Percentiles rank a stretch among this genome's conserved stretches.
Conservation (phyloP, 768 basidiomycete genomes). For the Mycena maculata region DNA sequence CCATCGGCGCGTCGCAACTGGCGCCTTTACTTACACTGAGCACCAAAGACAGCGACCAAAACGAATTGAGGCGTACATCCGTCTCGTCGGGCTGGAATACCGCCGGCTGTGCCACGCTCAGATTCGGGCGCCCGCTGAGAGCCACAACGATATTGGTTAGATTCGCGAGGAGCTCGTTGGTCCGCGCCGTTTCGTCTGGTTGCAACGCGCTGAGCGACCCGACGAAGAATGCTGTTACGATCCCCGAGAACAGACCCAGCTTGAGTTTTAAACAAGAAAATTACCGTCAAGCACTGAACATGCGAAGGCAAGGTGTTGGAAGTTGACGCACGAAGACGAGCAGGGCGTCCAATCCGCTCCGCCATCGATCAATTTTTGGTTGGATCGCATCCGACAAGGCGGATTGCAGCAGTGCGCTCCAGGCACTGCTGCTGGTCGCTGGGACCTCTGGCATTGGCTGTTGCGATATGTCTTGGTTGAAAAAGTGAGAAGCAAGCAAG, state of each 20-base stretch:
- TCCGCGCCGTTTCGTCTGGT: neutral
- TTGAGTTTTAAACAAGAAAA: neutral
- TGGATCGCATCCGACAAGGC: neutral
- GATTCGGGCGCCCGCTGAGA: neutral
- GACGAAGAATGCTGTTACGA: neutral
- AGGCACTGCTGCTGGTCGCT: neutral
- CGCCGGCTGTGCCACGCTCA: neutral
- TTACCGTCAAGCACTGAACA: too few species aligned
- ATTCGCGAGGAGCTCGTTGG: conserved; percentile 12
- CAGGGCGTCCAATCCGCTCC: neutral
- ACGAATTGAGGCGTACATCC: conserved; percentile 18
- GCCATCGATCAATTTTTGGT: conserved; percentile 4
- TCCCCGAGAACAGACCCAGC: conserved; percentile 3
- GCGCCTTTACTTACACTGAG: conserved; percentile 9
- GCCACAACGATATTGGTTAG: conserved; percentile 4
- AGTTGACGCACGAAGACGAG: neutral
- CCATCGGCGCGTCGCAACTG: neutral
- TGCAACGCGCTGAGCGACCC: conserved; percentile 5
- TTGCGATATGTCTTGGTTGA: neutral
- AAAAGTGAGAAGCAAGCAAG: neutral
- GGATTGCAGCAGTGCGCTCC: neutral
- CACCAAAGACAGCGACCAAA: conserved; percentile 27
- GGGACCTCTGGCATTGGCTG: conserved; percentile 9
- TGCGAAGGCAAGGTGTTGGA: neutral
- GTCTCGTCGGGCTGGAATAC: conserved; percentile 11